These are phyloP conservation scores for Coprinellus aureogranulatus DNA, from an alignment of 768 basidiomycete genomes.

Conservation along the genomic window DNA sequence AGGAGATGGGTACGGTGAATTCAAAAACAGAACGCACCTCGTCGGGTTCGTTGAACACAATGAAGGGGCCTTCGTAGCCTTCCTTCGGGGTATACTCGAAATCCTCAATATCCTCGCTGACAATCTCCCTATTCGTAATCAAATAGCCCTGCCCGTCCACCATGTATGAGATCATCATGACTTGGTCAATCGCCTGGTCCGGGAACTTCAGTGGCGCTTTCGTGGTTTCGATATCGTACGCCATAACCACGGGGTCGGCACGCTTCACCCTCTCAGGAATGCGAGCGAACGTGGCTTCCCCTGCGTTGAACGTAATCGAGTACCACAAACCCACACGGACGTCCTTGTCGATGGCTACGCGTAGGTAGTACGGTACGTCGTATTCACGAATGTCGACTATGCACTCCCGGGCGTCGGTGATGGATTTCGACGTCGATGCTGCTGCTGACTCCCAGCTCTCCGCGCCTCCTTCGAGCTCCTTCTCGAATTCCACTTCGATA, in stretches of 20 bases:
- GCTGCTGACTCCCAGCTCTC: slow-evolving; percentile 1
- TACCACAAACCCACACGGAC: slow-evolving; percentile 99
- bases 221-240: slow-evolving; percentile 97
- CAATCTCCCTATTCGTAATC: slow-evolving; percentile 96
- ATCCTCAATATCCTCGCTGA: slow-evolving; percentile 95
- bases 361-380: slow-evolving; percentile 95
- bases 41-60: slow-evolving; percentile 89
- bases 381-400: slow-evolving; percentile 95
- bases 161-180: slow-evolving; percentile 99
- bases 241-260: slow-evolving; percentile 98
- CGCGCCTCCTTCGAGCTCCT: slow-evolving; percentile 17
- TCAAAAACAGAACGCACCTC: slow-evolving; percentile 55
- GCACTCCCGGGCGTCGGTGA: slow-evolving; percentile 84
- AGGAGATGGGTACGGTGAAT: not conserved
- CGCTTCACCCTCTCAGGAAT: slow-evolving; percentile 90
- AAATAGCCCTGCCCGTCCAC: slow-evolving; percentile 96
- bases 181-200: slow-evolving; percentile 91
- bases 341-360: slow-evolving; percentile 99
- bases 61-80: slow-evolving; percentile 96
- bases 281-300: slow-evolving; percentile 68
- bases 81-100: slow-evolving; percentile 99
- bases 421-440: slow-evolving; percentile 26
- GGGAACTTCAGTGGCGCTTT: slow-evolving; percentile 99
- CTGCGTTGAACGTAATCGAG: slow-evolving; percentile 75
- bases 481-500: slow-evolving; percentile 63